Conservation (phyloP, 805 yeast species). For the Candida vaughaniae region DNA sequence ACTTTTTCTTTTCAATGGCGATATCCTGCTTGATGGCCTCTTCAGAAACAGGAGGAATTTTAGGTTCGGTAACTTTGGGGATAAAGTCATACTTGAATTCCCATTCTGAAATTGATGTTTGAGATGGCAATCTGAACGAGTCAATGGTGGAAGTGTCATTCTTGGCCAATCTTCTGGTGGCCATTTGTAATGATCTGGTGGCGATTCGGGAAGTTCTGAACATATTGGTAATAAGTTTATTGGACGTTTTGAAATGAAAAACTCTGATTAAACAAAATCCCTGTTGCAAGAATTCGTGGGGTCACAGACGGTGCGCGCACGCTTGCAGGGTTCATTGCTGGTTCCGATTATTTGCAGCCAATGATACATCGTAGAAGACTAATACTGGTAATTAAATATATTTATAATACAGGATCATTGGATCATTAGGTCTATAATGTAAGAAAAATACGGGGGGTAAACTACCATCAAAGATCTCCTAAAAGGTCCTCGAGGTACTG, state of each 20-base stretch:
- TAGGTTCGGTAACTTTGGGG: constrained; percentile 40
- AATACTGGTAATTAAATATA: neutral
- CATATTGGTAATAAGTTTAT: constrained; percentile 1
- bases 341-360: neutral
- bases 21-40: constrained; percentile 51
- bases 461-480: too few relatives aligned
- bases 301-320: neutral
- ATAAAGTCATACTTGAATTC: constrained; percentile 48
- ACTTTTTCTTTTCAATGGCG: constrained; percentile 40
- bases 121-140: constrained; percentile 50
- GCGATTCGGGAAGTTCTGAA: constrained; percentile 5
- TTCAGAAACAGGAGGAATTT: constrained; percentile 45
- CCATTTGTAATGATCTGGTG: constrained; percentile 3
- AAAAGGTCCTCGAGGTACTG: constrained; percentile 47
- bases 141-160: constrained; percentile 61
- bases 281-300: neutral
- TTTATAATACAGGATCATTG: too few relatives aligned
- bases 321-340: neutral
- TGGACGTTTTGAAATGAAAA: constrained; percentile 1
- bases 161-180: constrained; percentile 35
- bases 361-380: too few relatives aligned
- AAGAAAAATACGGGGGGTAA: too few relatives aligned
- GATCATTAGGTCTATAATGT: too few relatives aligned
- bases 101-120: constrained; percentile 48
- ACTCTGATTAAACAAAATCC: constrained; percentile 1